Conservation (phyloP, 495 filamentous ascomycete genomes). For the Penicillium cosmopolitanum region DNA sequence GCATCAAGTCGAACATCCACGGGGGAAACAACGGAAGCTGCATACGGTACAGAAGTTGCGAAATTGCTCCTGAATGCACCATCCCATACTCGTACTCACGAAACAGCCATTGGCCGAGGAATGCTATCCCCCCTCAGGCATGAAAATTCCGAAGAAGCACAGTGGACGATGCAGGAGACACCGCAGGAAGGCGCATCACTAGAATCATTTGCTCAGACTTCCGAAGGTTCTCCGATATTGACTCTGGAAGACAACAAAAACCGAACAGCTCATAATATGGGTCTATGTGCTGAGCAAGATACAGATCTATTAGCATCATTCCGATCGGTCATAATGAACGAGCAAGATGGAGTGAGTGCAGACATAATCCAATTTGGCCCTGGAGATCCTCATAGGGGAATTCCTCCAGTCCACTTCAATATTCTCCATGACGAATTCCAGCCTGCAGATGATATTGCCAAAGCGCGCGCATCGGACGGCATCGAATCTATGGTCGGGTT, state of each 20-base stretch:
- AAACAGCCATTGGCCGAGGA: not conserved
- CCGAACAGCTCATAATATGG: slow-evolving; percentile 23
- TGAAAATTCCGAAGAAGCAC: not conserved
- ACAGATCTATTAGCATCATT: slow-evolving; percentile 23
- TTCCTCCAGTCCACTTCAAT: slow-evolving; percentile 24
- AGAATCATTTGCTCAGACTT: not conserved
- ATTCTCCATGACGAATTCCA: slow-evolving; percentile 22
- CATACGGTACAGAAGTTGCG: not conserved
- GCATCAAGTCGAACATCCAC: not conserved
- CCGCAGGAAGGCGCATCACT: not conserved
- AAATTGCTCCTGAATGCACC: not conserved
- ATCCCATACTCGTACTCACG: not conserved
- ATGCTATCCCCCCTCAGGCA: not conserved
- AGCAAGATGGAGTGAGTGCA: slow-evolving; percentile 21
- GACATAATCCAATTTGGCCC: slow-evolving; percentile 20
- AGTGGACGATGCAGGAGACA: not conserved
- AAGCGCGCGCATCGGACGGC: slow-evolving; percentile 19
- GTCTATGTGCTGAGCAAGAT: slow-evolving; percentile 25
- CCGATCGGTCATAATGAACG: slow-evolving; percentile 26
- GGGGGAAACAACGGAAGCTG: not conserved
- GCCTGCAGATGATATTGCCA: slow-evolving; percentile 19
- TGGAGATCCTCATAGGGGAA: slow-evolving; percentile 8
- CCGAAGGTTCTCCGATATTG: not conserved
- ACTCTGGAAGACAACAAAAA: slow-evolving; percentile 22
- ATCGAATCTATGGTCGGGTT: slow-evolving; percentile 20